Evolutionary conservation across 768 basidiomycete genomes (phyloP), one percentile per base, ranked within the genome.

Genomic region (Melanogaster broomeanus): DNA sequence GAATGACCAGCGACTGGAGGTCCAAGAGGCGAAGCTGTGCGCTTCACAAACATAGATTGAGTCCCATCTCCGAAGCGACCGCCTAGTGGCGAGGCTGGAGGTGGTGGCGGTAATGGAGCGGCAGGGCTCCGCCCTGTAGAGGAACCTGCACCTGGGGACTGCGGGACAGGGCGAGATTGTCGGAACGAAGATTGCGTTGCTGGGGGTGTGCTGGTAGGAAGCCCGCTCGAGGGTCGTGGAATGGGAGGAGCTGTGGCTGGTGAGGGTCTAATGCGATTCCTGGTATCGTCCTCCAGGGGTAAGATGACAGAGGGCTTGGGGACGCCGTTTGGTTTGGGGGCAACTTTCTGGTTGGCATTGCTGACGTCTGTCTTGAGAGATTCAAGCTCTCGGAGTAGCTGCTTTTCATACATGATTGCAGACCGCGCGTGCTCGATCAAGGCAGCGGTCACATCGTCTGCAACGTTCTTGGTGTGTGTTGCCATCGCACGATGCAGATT

Each of bases 341-440:
- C 63, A 22, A 74, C 74, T 63, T 85, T 87, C 60, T 84, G 79
- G 38, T 81, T 80, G 5, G 88, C 87, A 56, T 77, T 80, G 58
- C 70, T 75, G 46, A 98, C 76, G 64, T 97, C 95, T 2, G 78
- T 80, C 48, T 83, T 78, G 28, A 98, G 80, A 19, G 89, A 80
- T 66, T 98, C 95, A 19, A 97, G 75, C 67, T 98, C 96, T 43
- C 87, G 82, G 48, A 98, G 75, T 15, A 90, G 75, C 64, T 95
- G 93, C 56, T 87, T 82, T 67, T 98, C 95, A 64, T 93, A 97
- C 77, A 94, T 84, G 61, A 98, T 84, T 24, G 87, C 86, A 16
- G 93, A 88, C 21, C 95, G 87, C 16, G 91, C 91, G 69, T 98
- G 93, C 68, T 98, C 93, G 41, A 98, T 84, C 47, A 98, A 74